A percentile compares a stretch with the other conserved stretches of the same genome.
These are phyloP conservation scores for Debaryomyces hansenii DNA, from an alignment of 805 yeast species.

Conservation along the genomic window DNA sequence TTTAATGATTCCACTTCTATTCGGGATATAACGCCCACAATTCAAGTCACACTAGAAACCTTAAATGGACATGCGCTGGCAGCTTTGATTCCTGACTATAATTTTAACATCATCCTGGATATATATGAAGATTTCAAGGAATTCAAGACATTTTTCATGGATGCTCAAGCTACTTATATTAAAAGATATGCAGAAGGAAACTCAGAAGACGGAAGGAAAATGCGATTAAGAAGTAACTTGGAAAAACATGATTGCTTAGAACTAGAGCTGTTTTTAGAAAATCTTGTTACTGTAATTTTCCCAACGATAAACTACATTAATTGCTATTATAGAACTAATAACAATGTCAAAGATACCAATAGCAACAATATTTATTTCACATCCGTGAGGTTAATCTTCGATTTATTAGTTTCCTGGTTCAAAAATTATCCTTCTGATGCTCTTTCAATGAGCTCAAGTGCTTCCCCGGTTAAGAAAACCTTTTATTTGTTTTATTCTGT, in stretches of 20 bases:
- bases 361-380: constrained; percentile 19
- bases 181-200: background rate
- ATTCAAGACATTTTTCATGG: constrained; percentile 24
- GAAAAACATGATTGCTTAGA: constrained; percentile 14
- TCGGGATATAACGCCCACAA: constrained; percentile 19
- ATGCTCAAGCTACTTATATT: constrained; percentile 8
- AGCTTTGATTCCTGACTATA: constrained; percentile 33
- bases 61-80: constrained; percentile 22
- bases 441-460: constrained; percentile 24
- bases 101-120: constrained; percentile 27
- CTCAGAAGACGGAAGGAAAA: background rate
- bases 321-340: constrained; percentile 17
- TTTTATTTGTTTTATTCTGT: constrained; percentile 36
- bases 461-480: constrained; percentile 30
- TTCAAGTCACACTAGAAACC: constrained; percentile 16
- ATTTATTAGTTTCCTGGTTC: constrained; percentile 36
- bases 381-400: constrained; percentile 31
- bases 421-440: constrained; percentile 33
- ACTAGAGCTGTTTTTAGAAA: constrained; percentile 28
- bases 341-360: constrained; percentile 12
- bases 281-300: constrained; percentile 22
- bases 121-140: constrained; percentile 22
- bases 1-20: constrained; percentile 19
- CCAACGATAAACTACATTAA: constrained; percentile 30
- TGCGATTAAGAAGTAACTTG: constrained; percentile 12